Evolutionary conservation across 202 grass and related monocot species (phyloP), one percentile per base, ranked within the genome.

Genomic region (Setaria italica): DNA sequence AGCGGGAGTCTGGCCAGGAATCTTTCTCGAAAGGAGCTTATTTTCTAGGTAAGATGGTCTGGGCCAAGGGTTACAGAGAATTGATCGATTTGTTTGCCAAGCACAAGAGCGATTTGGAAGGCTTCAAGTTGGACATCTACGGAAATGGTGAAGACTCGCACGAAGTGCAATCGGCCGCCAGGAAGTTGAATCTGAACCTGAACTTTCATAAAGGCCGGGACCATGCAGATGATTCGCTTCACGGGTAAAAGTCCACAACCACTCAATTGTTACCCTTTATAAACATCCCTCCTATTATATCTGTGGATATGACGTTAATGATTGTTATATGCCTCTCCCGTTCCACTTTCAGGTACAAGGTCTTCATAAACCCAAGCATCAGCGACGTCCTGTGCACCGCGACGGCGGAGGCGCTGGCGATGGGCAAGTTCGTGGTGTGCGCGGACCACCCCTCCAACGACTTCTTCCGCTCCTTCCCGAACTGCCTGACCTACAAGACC

Each of bases 21-120:
- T 87, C 87, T 71, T 95, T 97, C 73, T 91, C 92, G 0, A 90
- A 97, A 85, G 92, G 95, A 74, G 92, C 92, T 80, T 97, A 97
- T 85, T 97, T 95, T 76, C 82, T 95, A 4, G 92, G 95, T 76
- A 97, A 97, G 89, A 97, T 97, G 95, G 95, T 97, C 3, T 97
- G 95, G 95, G 92, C 95, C 67, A 95, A 97, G 87, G 95, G 92
- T 59, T 95, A 97, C 80, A 90, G 85, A 66, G 92, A 97, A 50
- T 59, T 97, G 43, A 95, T 95, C 81, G 85, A 97, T 85, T 84
- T 97, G 80, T 87, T 85, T 17, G 82, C 80, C 4, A 95, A 95
- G 75, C 86, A 93, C 76, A 97, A 92, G 85, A 90, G 84, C 33
- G 95, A 93, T 77, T 76, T 95, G 42, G 88, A 91, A 42, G 92